A percentile compares a stretch with the other conserved stretches of the same genome.
Evolutionary conservation across 768 basidiomycete species (phyloP).

Genomic region (Suillus alpinus): DNA sequence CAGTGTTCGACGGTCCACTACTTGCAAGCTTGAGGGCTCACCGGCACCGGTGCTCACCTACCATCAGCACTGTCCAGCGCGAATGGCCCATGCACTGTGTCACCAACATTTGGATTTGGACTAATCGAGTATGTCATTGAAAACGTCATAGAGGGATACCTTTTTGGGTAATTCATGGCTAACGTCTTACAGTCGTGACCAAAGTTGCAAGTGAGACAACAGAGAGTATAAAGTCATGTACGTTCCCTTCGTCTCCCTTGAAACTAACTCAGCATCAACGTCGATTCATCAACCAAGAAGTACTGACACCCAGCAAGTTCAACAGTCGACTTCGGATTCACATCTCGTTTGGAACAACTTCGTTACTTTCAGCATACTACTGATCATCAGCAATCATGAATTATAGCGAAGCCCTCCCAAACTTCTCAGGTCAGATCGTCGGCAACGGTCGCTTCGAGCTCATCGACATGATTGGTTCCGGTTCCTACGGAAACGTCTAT

Average conservation of each 20-base stretch:
- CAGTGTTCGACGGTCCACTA: too few relatives aligned
- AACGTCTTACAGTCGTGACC: neutral
- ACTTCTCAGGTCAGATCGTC: conserved; percentile 50
- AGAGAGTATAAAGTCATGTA: neutral
- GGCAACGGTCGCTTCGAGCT: conserved; percentile 62
- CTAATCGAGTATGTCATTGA: neutral
- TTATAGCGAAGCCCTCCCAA: conserved; percentile 33
- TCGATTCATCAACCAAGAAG: conserved; percentile 1
- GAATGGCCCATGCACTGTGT: too few relatives aligned
- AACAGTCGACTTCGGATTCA: neutral
- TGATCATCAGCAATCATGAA: neutral
- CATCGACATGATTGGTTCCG: conserved; percentile 62
- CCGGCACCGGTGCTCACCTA: too few relatives aligned
- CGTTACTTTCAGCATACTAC: conserved; percentile 1
- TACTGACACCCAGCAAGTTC: conserved; percentile 1
- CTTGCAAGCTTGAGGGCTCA: too few relatives aligned
- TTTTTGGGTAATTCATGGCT: too few relatives aligned
- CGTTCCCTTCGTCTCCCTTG: neutral
- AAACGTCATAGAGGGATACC: too few relatives aligned
- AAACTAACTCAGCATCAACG: conserved; percentile 1
- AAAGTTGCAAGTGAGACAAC: neutral
- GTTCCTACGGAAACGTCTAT: conserved; percentile 79
- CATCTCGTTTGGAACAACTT: neutral
- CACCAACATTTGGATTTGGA: neutral
- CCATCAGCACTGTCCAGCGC: too few relatives aligned